These are phyloP conservation scores for Penicillium freii DNA, from an alignment of 2,329 filamentous ascomycete species.

Conservation along the genomic window DNA sequence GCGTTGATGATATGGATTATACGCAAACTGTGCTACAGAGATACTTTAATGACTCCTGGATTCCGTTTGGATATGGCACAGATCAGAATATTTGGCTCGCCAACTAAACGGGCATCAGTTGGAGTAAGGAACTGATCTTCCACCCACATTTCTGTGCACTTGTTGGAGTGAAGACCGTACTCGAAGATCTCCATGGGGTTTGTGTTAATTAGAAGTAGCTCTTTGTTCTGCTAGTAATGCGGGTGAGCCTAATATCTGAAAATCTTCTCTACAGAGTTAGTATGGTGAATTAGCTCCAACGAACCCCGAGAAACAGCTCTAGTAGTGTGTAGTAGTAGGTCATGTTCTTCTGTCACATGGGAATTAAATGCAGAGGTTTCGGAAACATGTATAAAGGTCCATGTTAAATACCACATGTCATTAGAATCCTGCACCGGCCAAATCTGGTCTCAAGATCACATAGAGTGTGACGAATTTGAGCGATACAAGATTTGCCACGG, in stretches of 20 bases:
- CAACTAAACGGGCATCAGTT: background rate
- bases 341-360: background rate
- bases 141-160: background rate
- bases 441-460: background rate
- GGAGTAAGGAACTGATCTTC: background rate
- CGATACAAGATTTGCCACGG: background rate
- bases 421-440: background rate
- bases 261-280: background rate
- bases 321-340: background rate
- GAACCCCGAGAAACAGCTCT: background rate
- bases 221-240: too few relatives aligned
- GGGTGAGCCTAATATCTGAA: background rate
- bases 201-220: background rate
- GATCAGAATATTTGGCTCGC: slow-evolving; percentile 20
- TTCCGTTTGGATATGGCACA: slow-evolving; percentile 22
- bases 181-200: background rate
- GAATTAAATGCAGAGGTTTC: background rate
- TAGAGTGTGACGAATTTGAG: background rate
- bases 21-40: slow-evolving; percentile 22
- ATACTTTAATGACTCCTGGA: slow-evolving; percentile 28
- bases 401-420: background rate
- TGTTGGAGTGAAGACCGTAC: background rate
- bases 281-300: too few relatives aligned
- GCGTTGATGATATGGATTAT: slow-evolving; percentile 30
- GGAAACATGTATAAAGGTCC: background rate